phyloP scores from a whole-genome alignment of 2,329 filamentous ascomycete genomes.

The Setomelanomma holmii region DNA sequence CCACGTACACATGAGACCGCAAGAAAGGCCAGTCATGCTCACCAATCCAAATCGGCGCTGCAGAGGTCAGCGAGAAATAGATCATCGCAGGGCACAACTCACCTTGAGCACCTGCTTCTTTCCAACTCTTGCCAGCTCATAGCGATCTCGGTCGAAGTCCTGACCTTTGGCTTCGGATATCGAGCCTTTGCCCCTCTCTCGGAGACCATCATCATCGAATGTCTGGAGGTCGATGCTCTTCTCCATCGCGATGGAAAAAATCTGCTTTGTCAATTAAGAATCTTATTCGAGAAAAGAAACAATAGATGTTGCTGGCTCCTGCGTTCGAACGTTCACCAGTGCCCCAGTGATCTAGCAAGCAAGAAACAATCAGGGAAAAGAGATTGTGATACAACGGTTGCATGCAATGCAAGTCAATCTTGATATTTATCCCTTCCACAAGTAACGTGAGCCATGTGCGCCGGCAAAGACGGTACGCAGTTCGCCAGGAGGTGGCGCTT shows the following conservation, averaged over 20 bases:
- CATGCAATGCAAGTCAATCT: slow-evolving; percentile 46
- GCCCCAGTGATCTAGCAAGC: slow-evolving; percentile 26
- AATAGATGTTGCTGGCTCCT: no score
- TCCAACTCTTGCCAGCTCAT: slow-evolving; percentile 45
- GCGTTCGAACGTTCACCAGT: slow-evolving; percentile 9
- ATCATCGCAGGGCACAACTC: neutral
- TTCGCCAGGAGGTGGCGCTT: slow-evolving; percentile 24
- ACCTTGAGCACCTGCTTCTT: slow-evolving; percentile 48
- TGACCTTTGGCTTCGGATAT: slow-evolving; percentile 34
- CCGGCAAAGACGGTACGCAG: slow-evolving; percentile 32
- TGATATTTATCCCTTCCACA: slow-evolving; percentile 37
- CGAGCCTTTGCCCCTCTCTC: slow-evolving; percentile 26
- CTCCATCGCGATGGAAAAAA: slow-evolving; percentile 43
- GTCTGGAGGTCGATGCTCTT: slow-evolving; percentile 39
- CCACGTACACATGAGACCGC: slow-evolving; percentile 49
- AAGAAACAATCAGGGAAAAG: slow-evolving; percentile 22
- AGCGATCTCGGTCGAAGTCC: slow-evolving; percentile 41
- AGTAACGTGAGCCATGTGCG: slow-evolving; percentile 43
- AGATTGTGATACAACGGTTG: slow-evolving; percentile 39
- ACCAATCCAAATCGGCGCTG: slow-evolving; percentile 48
- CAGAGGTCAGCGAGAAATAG: slow-evolving; percentile 10
- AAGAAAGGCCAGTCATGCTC: slow-evolving; percentile 47
- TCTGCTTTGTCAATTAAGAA: no score
- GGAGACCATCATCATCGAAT: slow-evolving; percentile 33
- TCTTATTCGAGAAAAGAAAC: no score